A percentile compares a stretch with the other conserved stretches of the same genome.
Conservation (phyloP, 768 basidiomycete genomes). For the Termitomyces sp. region DNA sequence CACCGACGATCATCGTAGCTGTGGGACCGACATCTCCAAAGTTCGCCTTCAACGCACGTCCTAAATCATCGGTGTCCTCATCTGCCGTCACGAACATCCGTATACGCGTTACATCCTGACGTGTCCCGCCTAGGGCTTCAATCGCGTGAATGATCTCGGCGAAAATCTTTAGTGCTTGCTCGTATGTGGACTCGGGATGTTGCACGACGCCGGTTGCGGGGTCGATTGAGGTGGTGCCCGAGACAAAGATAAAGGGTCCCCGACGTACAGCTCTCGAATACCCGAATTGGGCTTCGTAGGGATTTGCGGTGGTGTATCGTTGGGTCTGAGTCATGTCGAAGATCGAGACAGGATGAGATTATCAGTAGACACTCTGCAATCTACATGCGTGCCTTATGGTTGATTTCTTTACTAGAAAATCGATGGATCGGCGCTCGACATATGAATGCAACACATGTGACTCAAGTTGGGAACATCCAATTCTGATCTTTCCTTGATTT, state of each 20-base stretch:
- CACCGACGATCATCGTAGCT: slow-evolving; percentile 51
- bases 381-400: not conserved
- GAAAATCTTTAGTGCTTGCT: slow-evolving; percentile 40
- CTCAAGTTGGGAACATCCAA: not conserved
- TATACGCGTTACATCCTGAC: slow-evolving; percentile 40
- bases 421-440: not conserved
- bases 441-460: not conserved
- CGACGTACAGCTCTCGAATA: slow-evolving; percentile 48
- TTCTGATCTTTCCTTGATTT: not conserved
- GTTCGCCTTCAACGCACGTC: slow-evolving; percentile 35
- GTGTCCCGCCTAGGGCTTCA: slow-evolving; percentile 36
- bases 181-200: slow-evolving; percentile 39
- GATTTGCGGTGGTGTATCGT: slow-evolving; percentile 33
- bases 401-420: not conserved
- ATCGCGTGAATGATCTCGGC: slow-evolving; percentile 39
- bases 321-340: slow-evolving; percentile 9
- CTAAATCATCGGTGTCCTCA: slow-evolving; percentile 33
- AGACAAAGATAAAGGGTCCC: slow-evolving; percentile 49
- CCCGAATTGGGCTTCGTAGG: slow-evolving; percentile 46
- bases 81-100: slow-evolving; percentile 44
- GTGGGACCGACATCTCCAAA: slow-evolving; percentile 39
- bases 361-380: not conserved
- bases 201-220: slow-evolving; percentile 32
- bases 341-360: not conserved
- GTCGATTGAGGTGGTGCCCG: slow-evolving; percentile 47